Conservation (phyloP, 805 yeast genomes). For the Blastobotrys terrestris region DNA sequence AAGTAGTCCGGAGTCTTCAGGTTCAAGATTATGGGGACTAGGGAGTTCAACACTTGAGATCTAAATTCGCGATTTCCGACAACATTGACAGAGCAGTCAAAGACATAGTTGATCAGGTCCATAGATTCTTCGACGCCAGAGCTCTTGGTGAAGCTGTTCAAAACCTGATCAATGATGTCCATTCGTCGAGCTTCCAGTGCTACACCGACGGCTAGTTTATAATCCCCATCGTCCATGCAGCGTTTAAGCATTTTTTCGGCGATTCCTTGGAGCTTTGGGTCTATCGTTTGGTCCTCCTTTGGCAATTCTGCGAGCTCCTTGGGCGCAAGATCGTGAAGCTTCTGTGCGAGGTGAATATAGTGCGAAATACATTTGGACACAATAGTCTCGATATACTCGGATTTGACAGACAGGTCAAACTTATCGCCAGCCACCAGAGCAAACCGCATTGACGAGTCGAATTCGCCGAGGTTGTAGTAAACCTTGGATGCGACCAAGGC, state of each 20-base stretch:
- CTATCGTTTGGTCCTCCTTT: conserved; percentile 34
- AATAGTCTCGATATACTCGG: conserved; percentile 90
- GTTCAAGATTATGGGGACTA: conserved; percentile 54
- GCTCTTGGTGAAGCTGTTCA: conserved; percentile 26
- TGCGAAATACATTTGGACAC: conserved; percentile 87
- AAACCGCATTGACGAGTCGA: conserved; percentile 81
- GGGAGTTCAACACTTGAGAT: conserved; percentile 51
- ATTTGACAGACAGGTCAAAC: conserved; percentile 65
- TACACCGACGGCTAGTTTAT: conserved; percentile 80
- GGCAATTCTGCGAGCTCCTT: conserved; percentile 19
- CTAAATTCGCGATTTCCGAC: conserved; percentile 63
- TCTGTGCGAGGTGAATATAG: conserved; percentile 62
- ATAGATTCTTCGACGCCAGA: conserved; percentile 33
- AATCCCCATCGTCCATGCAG: conserved; percentile 67
- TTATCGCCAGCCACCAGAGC: conserved; percentile 79
- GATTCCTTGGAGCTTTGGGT: conserved; percentile 56
- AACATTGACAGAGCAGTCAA: conserved; percentile 59
- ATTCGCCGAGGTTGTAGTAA: conserved; percentile 88
- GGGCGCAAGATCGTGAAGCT: conserved; percentile 36
- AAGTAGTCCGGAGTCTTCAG: conserved; percentile 71
- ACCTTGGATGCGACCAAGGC: conserved; percentile 90
- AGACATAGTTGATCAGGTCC: conserved; percentile 61
- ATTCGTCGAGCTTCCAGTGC: conserved; percentile 82
- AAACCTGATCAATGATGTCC: conserved; percentile 62
- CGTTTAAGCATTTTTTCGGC: conserved; percentile 84